These are phyloP conservation scores for Ophiostoma tasmaniense DNA, from an alignment of 2,329 filamentous ascomycete species.

Conservation along the genomic window DNA sequence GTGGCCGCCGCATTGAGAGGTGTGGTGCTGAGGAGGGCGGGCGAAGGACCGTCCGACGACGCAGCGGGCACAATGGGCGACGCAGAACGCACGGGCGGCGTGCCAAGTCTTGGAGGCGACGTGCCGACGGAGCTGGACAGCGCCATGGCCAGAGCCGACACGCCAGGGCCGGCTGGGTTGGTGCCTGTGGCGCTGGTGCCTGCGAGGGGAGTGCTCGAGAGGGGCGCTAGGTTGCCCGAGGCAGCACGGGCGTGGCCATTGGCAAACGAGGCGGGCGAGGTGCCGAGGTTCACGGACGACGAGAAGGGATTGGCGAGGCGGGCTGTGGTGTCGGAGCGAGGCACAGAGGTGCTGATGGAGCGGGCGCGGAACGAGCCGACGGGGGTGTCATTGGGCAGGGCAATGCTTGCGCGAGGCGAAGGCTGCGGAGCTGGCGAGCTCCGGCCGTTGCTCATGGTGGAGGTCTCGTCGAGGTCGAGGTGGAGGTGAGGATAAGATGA, in stretches of 20 bases:
- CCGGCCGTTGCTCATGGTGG: constrained; percentile 15
- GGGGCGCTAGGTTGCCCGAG: constrained; percentile 29
- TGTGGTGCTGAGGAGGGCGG: constrained; percentile 26
- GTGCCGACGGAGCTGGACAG: constrained; percentile 65
- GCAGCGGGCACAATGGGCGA: constrained; percentile 38
- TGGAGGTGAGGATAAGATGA: too few relatives aligned
- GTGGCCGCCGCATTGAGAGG: constrained; percentile 34
- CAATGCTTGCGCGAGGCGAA: constrained; percentile 27
- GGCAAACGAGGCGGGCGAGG: constrained; percentile 22
- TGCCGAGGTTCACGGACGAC: constrained; percentile 29
- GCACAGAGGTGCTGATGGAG: constrained; percentile 43
- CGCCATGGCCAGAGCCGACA: constrained; percentile 84
- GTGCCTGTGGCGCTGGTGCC: constrained; percentile 52
- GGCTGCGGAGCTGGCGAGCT: constrained; percentile 19
- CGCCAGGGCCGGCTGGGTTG: constrained; percentile 63
- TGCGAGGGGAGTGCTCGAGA: constrained; percentile 53
- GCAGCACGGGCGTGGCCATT: constrained; percentile 4
- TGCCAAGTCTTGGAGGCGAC: constrained; percentile 62
- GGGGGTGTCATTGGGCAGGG: constrained; percentile 40
- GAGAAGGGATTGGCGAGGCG: constrained; percentile 51
- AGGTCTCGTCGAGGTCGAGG: too few relatives aligned
- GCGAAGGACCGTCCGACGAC: constrained; percentile 30
- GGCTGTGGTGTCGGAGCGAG: constrained; percentile 52
- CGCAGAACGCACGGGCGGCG: constrained; percentile 49
- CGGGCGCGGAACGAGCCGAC: constrained; percentile 36